Base-by-base conservation (phyloP, 192 early-diverging fungal species). In the Dissophora ornata region DNA sequence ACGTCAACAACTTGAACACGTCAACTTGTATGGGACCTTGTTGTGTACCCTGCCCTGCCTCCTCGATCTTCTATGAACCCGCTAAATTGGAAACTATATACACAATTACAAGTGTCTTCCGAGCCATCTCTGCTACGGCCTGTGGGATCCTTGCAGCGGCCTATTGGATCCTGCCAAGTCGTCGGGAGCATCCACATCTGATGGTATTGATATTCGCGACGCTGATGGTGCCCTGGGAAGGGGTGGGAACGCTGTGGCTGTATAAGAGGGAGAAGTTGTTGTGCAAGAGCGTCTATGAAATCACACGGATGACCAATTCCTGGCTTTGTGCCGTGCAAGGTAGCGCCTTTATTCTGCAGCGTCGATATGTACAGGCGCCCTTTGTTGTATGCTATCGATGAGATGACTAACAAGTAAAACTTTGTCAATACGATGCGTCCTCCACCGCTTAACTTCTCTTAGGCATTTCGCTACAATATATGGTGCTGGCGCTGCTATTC, bases 311-410 rank as follows among this genome's bases (percentile, higher is more conserved):
- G 70, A 10, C 62, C 30, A 74, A 65, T 30, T 74, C 70, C 0
- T 65, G 70, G 70, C 41, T 74, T n/a, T 74, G 70, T 36, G 70
- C 61, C 7, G n/a, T 74, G 1, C 70, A 74, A 74, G 70, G 70
- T 74, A 59, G 18, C 9, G 4, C 18, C 12, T 45, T 12, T 4
- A 45, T 45, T 45, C 6, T 45, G 9, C 44, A 9, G 36, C 12
- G 12, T 9, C 36, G 34, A 38, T 19, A 6, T 32, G 0, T 40
- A 11, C 33, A 40, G 2, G 34, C 2, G 12, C 18, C 44, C 30
- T n/a, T n/a, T n/a, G n/a, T n/a, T n/a, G n/a, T n/a, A n/a, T n/a
- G n/a, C n/a, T n/a, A n/a, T n/a, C n/a, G n/a, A n/a, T n/a, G n/a
- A n/a, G n/a, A n/a, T n/a, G n/a, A n/a, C n/a, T n/a, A n/a, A n/a